Base-by-base conservation (phyloP, 75 land plant genomes). In the Cunninghamia lanceolata region DNA sequence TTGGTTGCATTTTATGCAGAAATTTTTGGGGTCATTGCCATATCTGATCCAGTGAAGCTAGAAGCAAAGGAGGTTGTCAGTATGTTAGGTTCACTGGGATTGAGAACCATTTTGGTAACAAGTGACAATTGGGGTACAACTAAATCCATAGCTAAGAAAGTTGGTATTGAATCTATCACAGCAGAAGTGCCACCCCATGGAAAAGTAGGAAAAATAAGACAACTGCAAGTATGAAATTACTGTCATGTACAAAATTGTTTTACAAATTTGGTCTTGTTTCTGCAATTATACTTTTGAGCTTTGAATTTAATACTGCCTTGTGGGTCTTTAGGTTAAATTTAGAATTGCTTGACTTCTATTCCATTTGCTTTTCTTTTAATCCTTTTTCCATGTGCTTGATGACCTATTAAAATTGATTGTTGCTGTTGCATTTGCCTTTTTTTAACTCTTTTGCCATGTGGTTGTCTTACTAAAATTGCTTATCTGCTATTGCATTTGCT, bases 101-200 rank as follows among this genome's bases (percentile, higher is more conserved):
- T 92, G 45, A 84, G 71, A 85, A 84, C 87, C 71, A 86, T 92
- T 11, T 88, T 92, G 93, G 88, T 92, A 16, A 92, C 93, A 25
- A 92, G 93, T 4, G 93, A 92, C 87, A 92, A 92, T 54, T 87
- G 86, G 90, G 84, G 86, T 0, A 92, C 93, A 39, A 92, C 93
- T 1, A 86, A 85, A 59, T 83, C 93, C 28, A 89, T 92, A 3
- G 93, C 93, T 25, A 88, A 63, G n/a, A 87, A 92, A 34, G 91
- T 87, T 9, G 93, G 93, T n/a, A 92, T 92, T 70, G 88, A 91
- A 4, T 54, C 76, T 53, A 85, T 88, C 84, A 78, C 88, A 63
- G 93, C 92, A n/a, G 93, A 92, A 54, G 89, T 87, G 11, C 50
- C 82, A 43, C 93, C 93, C 35, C 70, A 79, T 25, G 92, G 88